Conservation (phyloP, 2,329 filamentous ascomycete genomes). For the Cercospora sojina region DNA sequence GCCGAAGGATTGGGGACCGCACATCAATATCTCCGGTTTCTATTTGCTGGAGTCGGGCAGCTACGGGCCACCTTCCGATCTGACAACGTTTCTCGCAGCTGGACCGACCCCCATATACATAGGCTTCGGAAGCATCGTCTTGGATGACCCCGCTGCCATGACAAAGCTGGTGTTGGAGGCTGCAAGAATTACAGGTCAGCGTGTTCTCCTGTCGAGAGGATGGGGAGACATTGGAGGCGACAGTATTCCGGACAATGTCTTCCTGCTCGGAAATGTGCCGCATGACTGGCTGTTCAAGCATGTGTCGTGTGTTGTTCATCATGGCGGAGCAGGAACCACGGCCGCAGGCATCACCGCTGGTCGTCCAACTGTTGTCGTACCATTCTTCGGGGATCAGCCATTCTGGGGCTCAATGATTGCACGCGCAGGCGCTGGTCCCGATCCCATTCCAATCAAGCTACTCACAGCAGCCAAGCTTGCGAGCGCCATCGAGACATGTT, state of each 20-base stretch:
- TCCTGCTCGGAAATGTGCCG: constrained; percentile 56
- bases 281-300: constrained; percentile 60
- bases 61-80: constrained; percentile 64
- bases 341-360: constrained; percentile 55
- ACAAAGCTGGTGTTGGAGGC: constrained; percentile 72
- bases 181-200: constrained; percentile 52
- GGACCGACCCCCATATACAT: constrained; percentile 77
- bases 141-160: constrained; percentile 70
- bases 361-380: constrained; percentile 55
- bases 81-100: constrained; percentile 64
- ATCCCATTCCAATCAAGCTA: constrained; percentile 48
- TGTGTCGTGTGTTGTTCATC: constrained; percentile 57
- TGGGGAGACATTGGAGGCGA: constrained; percentile 52
- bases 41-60: constrained; percentile 69
- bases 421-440: constrained; percentile 50
- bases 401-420: constrained; percentile 58
- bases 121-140: constrained; percentile 79
- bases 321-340: constrained; percentile 61
- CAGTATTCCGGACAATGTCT: constrained; percentile 45
- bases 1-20: constrained; percentile 69
- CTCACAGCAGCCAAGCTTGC: constrained; percentile 48
- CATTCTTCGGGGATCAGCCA: constrained; percentile 59
- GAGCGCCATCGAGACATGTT: constrained; percentile 47
- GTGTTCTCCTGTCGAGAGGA: constrained; percentile 56
- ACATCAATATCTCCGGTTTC: constrained; percentile 74